Evolutionary conservation across 1,139 yeast genomes (phyloP).

Genomic region (Pichiaceae sp.): DNA sequence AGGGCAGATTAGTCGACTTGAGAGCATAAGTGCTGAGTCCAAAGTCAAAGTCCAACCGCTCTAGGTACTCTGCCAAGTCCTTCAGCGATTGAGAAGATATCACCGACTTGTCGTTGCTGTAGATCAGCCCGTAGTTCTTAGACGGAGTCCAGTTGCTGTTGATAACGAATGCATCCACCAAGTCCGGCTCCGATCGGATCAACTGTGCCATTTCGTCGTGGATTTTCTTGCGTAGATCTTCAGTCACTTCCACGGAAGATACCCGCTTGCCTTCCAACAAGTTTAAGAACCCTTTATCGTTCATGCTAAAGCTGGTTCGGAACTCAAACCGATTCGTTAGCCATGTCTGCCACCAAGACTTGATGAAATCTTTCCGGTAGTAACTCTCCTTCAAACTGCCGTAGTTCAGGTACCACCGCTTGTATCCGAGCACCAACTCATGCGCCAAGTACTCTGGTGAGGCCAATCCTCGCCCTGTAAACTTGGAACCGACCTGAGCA

Average conservation of each 20-base stretch:
- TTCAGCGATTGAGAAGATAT: constrained; percentile 10
- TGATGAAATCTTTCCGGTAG: constrained; percentile 3
- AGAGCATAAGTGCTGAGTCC: constrained; percentile 22
- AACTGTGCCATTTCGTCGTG: constrained; percentile 10
- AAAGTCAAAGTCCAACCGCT: constrained; percentile 18
- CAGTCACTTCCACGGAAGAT: constrained; percentile 20
- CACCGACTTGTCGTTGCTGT: constrained; percentile 9
- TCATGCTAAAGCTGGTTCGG: constrained; percentile 12
- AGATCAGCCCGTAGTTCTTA: constrained; percentile 22
- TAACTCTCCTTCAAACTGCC: constrained; percentile 13
- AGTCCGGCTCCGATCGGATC: constrained; percentile 4
- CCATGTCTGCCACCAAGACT: constrained; percentile 24
- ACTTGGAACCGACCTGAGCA: constrained; percentile 6
- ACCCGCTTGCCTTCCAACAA: constrained; percentile 17
- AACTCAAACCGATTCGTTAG: constrained; percentile 17
- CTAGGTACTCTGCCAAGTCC: constrained; percentile 15
- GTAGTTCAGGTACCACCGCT: constrained; percentile 16
- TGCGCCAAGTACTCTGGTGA: constrained; percentile 19
- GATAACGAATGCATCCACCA: constrained; percentile 15
- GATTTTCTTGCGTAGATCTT: constrained; percentile 21
- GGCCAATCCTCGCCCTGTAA: constrained; percentile 17
- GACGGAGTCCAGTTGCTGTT: constrained; percentile 22
- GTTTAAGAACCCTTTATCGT: constrained; percentile 18
- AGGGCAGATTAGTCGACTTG: constrained; percentile 17
- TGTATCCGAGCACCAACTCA: constrained; percentile 16